Percentiles rank a stretch among this genome's conserved stretches.
Evolutionary conservation across 225 moss, liverwort and hornwort genomes (phyloP).

Genomic region (Climacium dendroides): DNA sequence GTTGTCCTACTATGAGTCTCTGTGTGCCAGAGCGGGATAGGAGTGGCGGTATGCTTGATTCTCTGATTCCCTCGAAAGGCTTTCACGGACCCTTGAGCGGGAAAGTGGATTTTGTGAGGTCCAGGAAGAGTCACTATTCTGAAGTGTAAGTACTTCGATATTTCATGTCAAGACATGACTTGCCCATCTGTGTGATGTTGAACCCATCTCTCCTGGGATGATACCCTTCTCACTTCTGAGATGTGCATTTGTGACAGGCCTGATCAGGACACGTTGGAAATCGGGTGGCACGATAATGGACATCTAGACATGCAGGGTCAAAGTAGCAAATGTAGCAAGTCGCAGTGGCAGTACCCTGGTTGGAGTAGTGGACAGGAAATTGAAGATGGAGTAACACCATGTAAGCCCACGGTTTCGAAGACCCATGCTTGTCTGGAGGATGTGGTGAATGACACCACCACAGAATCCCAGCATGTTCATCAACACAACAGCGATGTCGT

Average conservation of each 20-base stretch:
- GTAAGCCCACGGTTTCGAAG: constrained; percentile 34
- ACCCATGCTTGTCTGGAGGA: constrained; percentile 10
- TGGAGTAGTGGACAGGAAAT: constrained; percentile 40
- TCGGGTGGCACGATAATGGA: constrained; percentile 25
- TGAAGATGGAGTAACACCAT: constrained; percentile 55
- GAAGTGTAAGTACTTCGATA: constrained; percentile 50
- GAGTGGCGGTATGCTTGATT: constrained; percentile 58
- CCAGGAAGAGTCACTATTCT: constrained; percentile 37
- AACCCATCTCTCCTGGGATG: not conserved
- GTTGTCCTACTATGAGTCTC: constrained; percentile 77
- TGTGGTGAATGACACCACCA: constrained; percentile 24
- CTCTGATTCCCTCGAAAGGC: constrained; percentile 33
- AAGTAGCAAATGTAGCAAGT: constrained; percentile 34
- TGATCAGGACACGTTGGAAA: constrained; percentile 25
- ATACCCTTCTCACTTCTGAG: not conserved
- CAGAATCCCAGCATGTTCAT: constrained; percentile 10
- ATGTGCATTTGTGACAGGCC: constrained; percentile 26
- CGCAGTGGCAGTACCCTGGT: constrained; percentile 39
- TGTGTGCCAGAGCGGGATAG: constrained; percentile 73
- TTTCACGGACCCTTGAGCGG: constrained; percentile 27
- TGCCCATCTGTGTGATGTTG: not conserved
- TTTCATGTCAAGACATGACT: not conserved
- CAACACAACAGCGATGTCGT: not conserved
- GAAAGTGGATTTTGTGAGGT: constrained; percentile 54
- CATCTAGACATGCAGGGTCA: constrained; percentile 50